phyloP scores from a whole-genome alignment of 2,329 filamentous ascomycete genomes.

The Paracamarosporium sp. region DNA sequence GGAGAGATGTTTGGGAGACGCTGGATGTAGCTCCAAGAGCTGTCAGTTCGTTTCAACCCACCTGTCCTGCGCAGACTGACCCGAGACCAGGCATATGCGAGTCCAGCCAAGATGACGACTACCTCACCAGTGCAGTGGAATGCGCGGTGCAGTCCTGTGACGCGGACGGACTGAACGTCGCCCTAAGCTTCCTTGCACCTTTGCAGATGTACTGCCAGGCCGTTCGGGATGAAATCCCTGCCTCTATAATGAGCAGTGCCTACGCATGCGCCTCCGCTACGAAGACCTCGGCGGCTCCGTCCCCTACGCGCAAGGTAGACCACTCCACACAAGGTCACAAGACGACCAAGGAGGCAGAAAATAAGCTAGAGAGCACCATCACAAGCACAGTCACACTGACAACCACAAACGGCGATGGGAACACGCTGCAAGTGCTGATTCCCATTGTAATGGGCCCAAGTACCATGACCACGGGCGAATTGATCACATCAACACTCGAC shows the following conservation, averaged over 20 bases:
- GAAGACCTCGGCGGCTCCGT: conserved; percentile 1
- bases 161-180: conserved; percentile 17
- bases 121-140: conserved; percentile 25
- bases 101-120: conserved; percentile 23
- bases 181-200: conserved; percentile 24
- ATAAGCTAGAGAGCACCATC: conserved; percentile 20
- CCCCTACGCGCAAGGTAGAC: conserved; percentile 12
- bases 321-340: conserved; percentile 11
- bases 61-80: conserved; percentile 6
- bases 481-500: conserved; percentile 26
- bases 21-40: conserved; percentile 26
- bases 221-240: conserved; percentile 22
- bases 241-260: conserved; percentile 26
- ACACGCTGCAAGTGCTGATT: conserved; percentile 29
- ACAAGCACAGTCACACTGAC: conserved; percentile 28
- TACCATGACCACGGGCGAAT: conserved; percentile 25
- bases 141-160: conserved; percentile 27
- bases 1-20: conserved; percentile 24
- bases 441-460: conserved; percentile 30
- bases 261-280: conserved; percentile 21
- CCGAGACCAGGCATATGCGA: conserved; percentile 31
- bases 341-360: conserved; percentile 10
- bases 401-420: conserved; percentile 26
- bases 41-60: conserved; percentile 16
- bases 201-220: conserved; percentile 26